Evolutionary conservation across 306 rosid species (phyloP), one percentile per base, ranked within the genome.

Genomic region (Mimosa bimucronata): DNA sequence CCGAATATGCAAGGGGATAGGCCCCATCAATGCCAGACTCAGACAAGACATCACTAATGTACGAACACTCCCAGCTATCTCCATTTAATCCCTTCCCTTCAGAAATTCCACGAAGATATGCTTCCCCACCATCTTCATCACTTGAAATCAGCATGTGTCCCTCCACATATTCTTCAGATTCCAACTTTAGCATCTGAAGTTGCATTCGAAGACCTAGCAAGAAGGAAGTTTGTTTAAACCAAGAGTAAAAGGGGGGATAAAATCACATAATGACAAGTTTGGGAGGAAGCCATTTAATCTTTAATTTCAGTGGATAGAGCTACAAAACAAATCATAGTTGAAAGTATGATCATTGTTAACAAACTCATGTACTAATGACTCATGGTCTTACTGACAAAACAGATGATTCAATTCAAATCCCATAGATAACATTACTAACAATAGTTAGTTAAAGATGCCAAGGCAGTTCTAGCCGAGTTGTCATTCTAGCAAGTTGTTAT

Each of bases 191-290:
- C 86, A 93, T 82, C 88, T 90, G 88, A 87, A 96, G 98, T 86
- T 96, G 99, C 93, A 90, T 87, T 75, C 97, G 90, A 74, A 96
- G 99, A 75, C 97, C 99, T 96, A 77, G 31, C 44, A 82, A 69
- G 70, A 85, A 55, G 44, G 30, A 46, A 68, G 12, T 38, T 15
- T 58, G 23, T 50, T 74, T 18, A 78, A 55, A 71, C 66, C 72
- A 74, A 75, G 57, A 55, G 71, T 83, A 66, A 34, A 6, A 1
- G 7, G 9, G 19, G 10, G 18, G 30, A 14, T 10, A 64, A 37
- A 52, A 19, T 8, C n/a, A n/a, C 44, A 37, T 57, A 7, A 9
- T 29, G 42, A 42, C 69, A 57, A 23, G 64, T 71, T 64, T 41
- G 45, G 41, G n/a, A 42, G 53, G 74, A 77, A 44, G 15, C 29